Conservation (phyloP, 148 eudicot genomes). For the Amaranthus palmeri region DNA sequence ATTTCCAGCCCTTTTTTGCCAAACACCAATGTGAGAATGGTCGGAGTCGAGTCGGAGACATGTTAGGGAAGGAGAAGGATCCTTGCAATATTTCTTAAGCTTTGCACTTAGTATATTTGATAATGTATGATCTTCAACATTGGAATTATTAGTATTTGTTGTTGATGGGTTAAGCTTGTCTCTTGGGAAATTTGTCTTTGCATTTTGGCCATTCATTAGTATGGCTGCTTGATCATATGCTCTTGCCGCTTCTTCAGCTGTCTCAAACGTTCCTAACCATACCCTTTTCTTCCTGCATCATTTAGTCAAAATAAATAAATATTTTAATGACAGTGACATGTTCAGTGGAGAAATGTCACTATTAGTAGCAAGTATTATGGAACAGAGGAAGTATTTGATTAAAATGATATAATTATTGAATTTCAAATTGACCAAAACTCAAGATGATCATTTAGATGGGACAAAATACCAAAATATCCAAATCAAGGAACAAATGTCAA, state of each 20-base stretch:
- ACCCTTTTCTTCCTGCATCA: conserved; percentile 67
- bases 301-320: too few species aligned
- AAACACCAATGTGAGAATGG: conserved; percentile 78
- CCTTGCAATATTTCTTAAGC: conserved; percentile 61
- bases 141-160: conserved; percentile 3
- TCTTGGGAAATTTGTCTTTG: conserved; percentile 79
- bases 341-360: too few species aligned
- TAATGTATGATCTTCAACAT: conserved; percentile 15
- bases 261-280: conserved; percentile 92
- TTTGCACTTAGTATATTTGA: conserved; percentile 54
- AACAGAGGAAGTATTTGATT: too few species aligned
- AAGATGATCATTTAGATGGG: too few species aligned
- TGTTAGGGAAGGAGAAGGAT: conserved; percentile 72
- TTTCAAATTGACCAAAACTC: too few species aligned
- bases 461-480: too few species aligned
- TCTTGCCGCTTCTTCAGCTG: conserved; percentile 87
- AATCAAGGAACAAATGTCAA: too few species aligned
- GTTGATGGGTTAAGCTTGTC: not conserved
- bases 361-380: too few species aligned
- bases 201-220: conserved; percentile 74
- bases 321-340: too few species aligned
- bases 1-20: conserved; percentile 75
- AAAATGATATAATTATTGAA: too few species aligned
- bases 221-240: conserved; percentile 94
- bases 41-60: conserved; percentile 81